Base-by-base conservation (phyloP, 768 basidiomycete species). In the Pisolithus orientalis region DNA sequence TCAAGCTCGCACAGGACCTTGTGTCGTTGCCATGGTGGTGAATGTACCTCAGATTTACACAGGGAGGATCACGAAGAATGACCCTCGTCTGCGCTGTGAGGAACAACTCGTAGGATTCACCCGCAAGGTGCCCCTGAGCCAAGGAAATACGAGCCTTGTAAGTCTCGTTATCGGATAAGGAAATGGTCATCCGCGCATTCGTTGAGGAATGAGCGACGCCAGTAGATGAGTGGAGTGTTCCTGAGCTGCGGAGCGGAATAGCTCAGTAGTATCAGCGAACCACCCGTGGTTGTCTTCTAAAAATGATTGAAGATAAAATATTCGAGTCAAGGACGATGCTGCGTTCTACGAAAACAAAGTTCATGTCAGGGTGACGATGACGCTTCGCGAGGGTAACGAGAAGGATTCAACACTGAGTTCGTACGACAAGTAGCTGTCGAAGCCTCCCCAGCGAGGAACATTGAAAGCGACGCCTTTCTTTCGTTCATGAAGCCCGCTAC, bases 61-160 rank as follows among this genome's bases (percentile, higher is more conserved):
- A 39, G 44, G 54, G 49, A 29, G 66, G 58, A 47, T 70, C 66
- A 31, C 77, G 77, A 40, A 83, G 61, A 10, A 74, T 68, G 47
- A 91, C 74, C 34, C 67, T 76, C 17, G 87, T 88, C 11, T 75
- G 80, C 5, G 87, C 85, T 1, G 94, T 96, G 31, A 96, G 72
- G 57, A 94, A 96, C 34, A 97, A 78, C 65, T 97, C 94, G 68
- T 97, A 96, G 2, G 90, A 90, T 63, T 96, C 87, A 3, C 94
- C 94, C 29, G 84, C 76, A 53, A 96, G 80, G 54, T 78, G 76
- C 50, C 89, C 83, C 62, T 91, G 83, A 11, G 90, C 88, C 48
- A 72, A 62, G 21, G 79, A 70, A 58, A 96, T 91, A 14, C 79
- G 79, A 27, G 21, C 67, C 28, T 85, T 79, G 67, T 96, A 96